Evolutionary conservation across 495 filamentous ascomycete species (phyloP).

Genomic region (Choiromyces venosus): DNA sequence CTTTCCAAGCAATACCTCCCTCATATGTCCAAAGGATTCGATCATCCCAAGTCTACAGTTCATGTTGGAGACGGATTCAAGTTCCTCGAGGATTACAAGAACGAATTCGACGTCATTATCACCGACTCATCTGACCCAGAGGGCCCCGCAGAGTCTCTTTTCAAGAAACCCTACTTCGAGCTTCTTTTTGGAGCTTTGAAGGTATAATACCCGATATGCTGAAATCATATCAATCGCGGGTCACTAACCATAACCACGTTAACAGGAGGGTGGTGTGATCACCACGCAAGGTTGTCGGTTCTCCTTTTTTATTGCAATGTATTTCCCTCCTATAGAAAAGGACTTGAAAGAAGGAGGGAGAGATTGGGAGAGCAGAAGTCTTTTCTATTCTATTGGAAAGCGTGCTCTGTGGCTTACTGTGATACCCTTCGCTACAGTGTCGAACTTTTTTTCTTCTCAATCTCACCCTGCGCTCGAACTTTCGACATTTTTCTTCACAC

Average conservation of each 20-base stretch:
- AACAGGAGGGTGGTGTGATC: slow-evolving; percentile 86
- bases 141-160: slow-evolving; percentile 88
- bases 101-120: slow-evolving; percentile 98
- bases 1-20: slow-evolving; percentile 98
- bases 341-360: slow-evolving; percentile 34
- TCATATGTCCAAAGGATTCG: slow-evolving; percentile 84
- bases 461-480: slow-evolving; percentile 25
- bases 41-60: slow-evolving; percentile 84
- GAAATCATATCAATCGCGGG: not conserved
- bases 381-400: slow-evolving; percentile 41
- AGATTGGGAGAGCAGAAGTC: slow-evolving; percentile 34
- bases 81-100: slow-evolving; percentile 86
- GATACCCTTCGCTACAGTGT: slow-evolving; percentile 27
- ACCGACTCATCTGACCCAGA: slow-evolving; percentile 97
- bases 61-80: slow-evolving; percentile 97
- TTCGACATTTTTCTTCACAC: slow-evolving; percentile 24
- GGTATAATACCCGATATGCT: slow-evolving; percentile 5
- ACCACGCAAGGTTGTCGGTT: slow-evolving; percentile 99
- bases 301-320: slow-evolving; percentile 53
- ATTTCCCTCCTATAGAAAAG: slow-evolving; percentile 17
- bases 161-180: slow-evolving; percentile 98
- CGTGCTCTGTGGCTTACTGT: slow-evolving; percentile 37
- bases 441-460: slow-evolving; percentile 23
- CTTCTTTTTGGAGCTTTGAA: slow-evolving; percentile 76
- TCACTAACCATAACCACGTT: not conserved